Evolutionary conservation across 306 rosid species (phyloP), one percentile per base, ranked within the genome.

Genomic region (Rosa chinensis): DNA sequence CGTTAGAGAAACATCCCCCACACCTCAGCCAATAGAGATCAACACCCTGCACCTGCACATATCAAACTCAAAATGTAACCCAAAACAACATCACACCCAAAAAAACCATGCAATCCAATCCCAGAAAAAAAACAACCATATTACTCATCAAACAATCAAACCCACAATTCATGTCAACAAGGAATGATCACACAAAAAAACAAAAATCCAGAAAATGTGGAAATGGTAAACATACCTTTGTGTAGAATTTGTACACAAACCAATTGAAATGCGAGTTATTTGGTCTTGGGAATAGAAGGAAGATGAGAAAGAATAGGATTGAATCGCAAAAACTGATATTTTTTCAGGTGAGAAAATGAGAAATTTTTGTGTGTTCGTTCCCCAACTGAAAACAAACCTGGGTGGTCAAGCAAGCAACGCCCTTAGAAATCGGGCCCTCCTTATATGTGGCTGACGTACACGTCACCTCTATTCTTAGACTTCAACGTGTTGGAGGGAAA

Each of bases 371-470:
- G 17, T 17, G 64, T 44, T 44, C 47, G 10, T 44, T 44, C 11
- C 23, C 77, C 78, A 85, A 77, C 83, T 6, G 70, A 84, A 77
- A 80, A 81, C 66, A 55, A 73, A 74, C 58, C 68, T 48, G 79
- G 81, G 53, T 81, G 73, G 55, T 18, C 82, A 84, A 82, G 86
- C 88, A 52, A 58, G 8, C 80, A 77, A 35, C 35, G 73, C 70
- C 87, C 86, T 72, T 28, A 48, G 74, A 80, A 89, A 86, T 74
- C 93, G 95, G 82, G 91, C 82, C 90, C 84, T 88, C 52, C 88
- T 82, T 81, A 82, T 79, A 40, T 64, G 37, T 32, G 37, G 37
- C 37, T 32, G 37, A 32, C 84, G 87, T 76, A 83, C 94, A 87
- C 82, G 83, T 84, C 88, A 77, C 52, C 67, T 45, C 80, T 14